A percentile compares a stretch with the other conserved stretches of the same genome.
Conservation (phyloP, 108 stramenopile species). For the Epipyxis sp. region DNA sequence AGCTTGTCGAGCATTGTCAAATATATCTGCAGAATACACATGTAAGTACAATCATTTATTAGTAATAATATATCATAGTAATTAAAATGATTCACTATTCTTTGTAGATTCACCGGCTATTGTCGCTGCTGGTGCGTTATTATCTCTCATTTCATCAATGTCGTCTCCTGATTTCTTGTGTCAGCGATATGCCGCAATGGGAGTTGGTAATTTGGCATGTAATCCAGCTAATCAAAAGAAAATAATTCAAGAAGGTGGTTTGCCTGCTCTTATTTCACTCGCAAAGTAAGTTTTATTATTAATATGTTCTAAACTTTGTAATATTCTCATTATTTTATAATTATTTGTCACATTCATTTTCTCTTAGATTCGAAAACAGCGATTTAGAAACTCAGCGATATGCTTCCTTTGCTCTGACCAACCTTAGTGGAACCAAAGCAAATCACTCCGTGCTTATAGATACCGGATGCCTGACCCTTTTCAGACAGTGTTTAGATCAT, state of each 20-base stretch:
- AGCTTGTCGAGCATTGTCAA: slow-evolving; percentile 69
- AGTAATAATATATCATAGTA: neutral
- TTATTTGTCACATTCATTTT: no score
- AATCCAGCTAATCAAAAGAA: slow-evolving; percentile 58
- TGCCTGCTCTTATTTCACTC: slow-evolving; percentile 55
- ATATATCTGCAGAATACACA: slow-evolving; percentile 69
- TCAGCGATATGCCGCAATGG: slow-evolving; percentile 76
- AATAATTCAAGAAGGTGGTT: slow-evolving; percentile 66
- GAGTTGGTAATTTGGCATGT: slow-evolving; percentile 67
- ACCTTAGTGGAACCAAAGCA: slow-evolving; percentile 61
- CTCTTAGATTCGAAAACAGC: slow-evolving; percentile 59
- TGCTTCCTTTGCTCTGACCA: slow-evolving; percentile 68
- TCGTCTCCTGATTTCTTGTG: slow-evolving; percentile 63
- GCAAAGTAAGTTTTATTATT: no score
- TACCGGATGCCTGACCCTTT: neutral
- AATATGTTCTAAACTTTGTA: no score
- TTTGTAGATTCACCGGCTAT: slow-evolving; percentile 55
- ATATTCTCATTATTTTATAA: no score
- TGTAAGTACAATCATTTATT: slow-evolving; percentile 23
- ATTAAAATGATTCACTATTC: neutral
- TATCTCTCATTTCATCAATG: slow-evolving; percentile 63
- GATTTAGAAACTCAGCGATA: slow-evolving; percentile 67
- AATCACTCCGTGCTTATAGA: slow-evolving; percentile 62
- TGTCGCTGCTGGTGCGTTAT: slow-evolving; percentile 63
- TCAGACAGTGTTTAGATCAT: slow-evolving; percentile 22